Conservation (phyloP, 345 rosid genomes). For the sweet orange (Citrus sinensis) region DVS_A1.0 CM039169.1:30510501-30511000, state of each 20-base stretch:
- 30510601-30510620: background rate
- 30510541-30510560: background rate
- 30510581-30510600: background rate
- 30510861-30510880: background rate
- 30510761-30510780: background rate
- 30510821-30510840: background rate
- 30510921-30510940: background rate
- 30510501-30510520: background rate
- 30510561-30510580: background rate
- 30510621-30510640: background rate
- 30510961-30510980: background rate
- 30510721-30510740: background rate
- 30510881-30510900: background rate
- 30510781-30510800: background rate
- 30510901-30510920: background rate
- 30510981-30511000: background rate
- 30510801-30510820: background rate
- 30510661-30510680: background rate
- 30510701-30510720: background rate
- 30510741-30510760: background rate
- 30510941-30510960: background rate
- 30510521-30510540: background rate
- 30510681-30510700: background rate
- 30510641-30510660: background rate
- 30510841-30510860: background rate